phyloP scores from a whole-genome alignment of 2,329 filamentous ascomycete genomes.

The Triangularia verruculosa region DNA sequence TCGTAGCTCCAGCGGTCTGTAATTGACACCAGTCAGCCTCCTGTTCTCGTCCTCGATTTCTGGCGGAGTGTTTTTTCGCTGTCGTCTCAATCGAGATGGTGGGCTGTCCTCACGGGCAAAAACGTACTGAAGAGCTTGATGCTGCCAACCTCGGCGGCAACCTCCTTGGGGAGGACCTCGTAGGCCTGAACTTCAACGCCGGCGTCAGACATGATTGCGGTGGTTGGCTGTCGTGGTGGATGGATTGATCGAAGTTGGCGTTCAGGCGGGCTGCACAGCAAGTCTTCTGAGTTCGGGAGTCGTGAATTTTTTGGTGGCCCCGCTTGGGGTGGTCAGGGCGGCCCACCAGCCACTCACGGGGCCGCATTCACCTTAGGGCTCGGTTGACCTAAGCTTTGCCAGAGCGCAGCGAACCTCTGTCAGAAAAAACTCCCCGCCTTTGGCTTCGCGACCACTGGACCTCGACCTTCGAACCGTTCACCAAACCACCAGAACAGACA shows the following conservation, averaged over 20 bases:
- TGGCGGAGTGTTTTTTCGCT: slow-evolving; percentile 7
- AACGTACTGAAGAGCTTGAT: slow-evolving; percentile 79
- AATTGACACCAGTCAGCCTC: slow-evolving; percentile 25
- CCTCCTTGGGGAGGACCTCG: slow-evolving; percentile 88
- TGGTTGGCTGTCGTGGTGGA: slow-evolving; percentile 27
- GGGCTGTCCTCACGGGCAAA: not conserved
- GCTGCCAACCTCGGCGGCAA: slow-evolving; percentile 82
- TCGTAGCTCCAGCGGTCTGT: slow-evolving; percentile 99
- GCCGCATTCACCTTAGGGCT: slow-evolving; percentile 29
- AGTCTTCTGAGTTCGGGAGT: slow-evolving; percentile 25
- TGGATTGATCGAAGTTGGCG: slow-evolving; percentile 29
- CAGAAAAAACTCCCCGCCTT: slow-evolving; percentile 32
- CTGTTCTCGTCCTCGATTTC: slow-evolving; percentile 5
- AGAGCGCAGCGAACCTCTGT: slow-evolving; percentile 17
- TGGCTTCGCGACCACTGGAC: slow-evolving; percentile 23
- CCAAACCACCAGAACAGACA: slow-evolving; percentile 34
- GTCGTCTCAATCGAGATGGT: slow-evolving; percentile 9
- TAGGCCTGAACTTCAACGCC: slow-evolving; percentile 85
- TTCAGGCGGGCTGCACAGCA: slow-evolving; percentile 20
- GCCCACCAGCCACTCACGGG: slow-evolving; percentile 27
- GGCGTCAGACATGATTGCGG: slow-evolving; percentile 80
- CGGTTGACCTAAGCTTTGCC: slow-evolving; percentile 30
- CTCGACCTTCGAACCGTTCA: slow-evolving; percentile 25
- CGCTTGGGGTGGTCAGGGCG: slow-evolving; percentile 25
- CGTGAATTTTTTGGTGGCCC: slow-evolving; percentile 34